Evolutionary conservation across 108 stramenopile genomes (phyloP).

Genomic region (Licmophora abbreviata): DNA sequence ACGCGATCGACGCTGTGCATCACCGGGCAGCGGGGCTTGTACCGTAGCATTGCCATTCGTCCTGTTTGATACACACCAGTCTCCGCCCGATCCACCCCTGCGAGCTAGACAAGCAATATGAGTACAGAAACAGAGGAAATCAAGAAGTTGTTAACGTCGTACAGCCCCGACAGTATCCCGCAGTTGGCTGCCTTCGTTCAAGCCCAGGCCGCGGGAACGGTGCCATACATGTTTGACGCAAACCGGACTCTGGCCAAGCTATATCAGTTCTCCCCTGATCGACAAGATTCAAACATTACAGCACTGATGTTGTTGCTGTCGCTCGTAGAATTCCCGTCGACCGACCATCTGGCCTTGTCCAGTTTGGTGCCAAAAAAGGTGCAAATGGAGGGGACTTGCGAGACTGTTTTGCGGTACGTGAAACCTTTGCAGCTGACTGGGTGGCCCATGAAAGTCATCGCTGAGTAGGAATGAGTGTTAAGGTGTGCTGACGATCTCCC

Average conservation of each 20-base stretch:
- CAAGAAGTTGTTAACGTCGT: constrained; percentile 24
- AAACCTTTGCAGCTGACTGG: not conserved
- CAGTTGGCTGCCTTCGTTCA: constrained; percentile 65
- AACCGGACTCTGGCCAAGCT: constrained; percentile 68
- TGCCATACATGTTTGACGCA: constrained; percentile 70
- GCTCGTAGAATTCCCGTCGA: constrained; percentile 52
- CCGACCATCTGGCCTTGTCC: constrained; percentile 58
- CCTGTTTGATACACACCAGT: no score
- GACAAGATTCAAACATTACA: constrained; percentile 17
- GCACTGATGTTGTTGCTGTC: constrained; percentile 49
- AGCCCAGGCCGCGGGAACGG: constrained; percentile 59
- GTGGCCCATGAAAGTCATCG: not conserved
- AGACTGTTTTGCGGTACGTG: constrained; percentile 40
- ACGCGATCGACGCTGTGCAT: no score
- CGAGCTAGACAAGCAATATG: no score
- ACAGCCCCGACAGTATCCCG: constrained; percentile 40
- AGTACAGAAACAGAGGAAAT: constrained; percentile 8
- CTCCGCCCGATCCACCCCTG: no score
- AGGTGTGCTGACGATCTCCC: not conserved
- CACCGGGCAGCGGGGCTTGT: no score
- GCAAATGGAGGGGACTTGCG: constrained; percentile 47
- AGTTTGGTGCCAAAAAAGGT: constrained; percentile 68
- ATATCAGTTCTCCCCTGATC: constrained; percentile 68
- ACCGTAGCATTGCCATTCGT: no score
- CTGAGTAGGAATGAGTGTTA: not conserved